Evolutionary conservation across 805 yeast genomes (phyloP), one percentile per base, ranked within the genome.

Genomic region (Nakazawaea anatomiae): DNA sequence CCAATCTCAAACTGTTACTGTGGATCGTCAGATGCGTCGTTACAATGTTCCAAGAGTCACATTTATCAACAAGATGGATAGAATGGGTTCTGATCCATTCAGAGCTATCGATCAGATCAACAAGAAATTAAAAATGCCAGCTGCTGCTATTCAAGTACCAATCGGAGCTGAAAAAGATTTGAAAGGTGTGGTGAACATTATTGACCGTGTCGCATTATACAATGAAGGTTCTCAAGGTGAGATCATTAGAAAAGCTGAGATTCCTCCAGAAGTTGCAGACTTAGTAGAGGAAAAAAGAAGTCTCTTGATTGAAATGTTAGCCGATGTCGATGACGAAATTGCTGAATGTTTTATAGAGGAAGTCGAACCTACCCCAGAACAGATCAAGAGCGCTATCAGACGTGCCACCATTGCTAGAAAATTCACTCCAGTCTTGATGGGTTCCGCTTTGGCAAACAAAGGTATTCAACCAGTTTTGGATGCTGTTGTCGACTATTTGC

Each of bases 371-470:
- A 75, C 90, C 34, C 76, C 77, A 31, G 86, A 84, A 53, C 96
- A 94, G 71, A 86, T 94, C 57, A 83, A 86, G 65, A 82, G 67
- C 48, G 98, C 97, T 42, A 94, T 94, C 59, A 85, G 99, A 69
- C 83, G 97, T 62, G 80, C 97, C 47, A 94, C 99, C 18, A 92
- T 92, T 70, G 96, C 91, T 34, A 83, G 97, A 73, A 87, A 80
- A 66, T 94, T 94, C 75, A 89, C 98, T 11, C 99, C 99, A n/a
- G 98, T 94, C n/a, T 75, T 92, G 57, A 94, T 94, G 97, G 99
- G 99, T 27, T 89, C 97, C 46, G 99, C 99, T 18, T 77, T 94
- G 57, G 99, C 98, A 52, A 94, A 94, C 73, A 88, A 85, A 58
- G 97, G 97, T 69, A 79, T 94, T 57, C 99, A 94, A 74, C 91